Conservation (phyloP, 2,329 filamentous ascomycete genomes). For the Alternaria sp. region DNA sequence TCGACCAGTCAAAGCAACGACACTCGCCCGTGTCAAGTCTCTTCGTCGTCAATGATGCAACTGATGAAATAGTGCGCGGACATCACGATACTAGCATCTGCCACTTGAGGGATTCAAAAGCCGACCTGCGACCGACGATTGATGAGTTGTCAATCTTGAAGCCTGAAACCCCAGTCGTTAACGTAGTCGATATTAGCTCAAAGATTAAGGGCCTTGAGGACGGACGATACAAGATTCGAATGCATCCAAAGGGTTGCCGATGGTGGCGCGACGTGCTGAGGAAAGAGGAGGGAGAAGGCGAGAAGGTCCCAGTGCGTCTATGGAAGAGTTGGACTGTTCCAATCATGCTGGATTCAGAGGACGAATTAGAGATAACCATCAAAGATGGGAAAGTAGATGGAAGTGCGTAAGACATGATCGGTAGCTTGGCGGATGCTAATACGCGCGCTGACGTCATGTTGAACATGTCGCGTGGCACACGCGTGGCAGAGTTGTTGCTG, state of each 20-base stretch:
- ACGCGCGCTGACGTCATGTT: slow-evolving; percentile 8
- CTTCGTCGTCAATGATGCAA: background rate
- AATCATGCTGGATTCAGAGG: slow-evolving; percentile 4
- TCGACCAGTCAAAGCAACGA: background rate
- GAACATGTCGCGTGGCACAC: background rate
- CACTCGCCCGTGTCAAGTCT: background rate
- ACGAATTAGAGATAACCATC: slow-evolving; percentile 4
- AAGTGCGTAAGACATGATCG: background rate
- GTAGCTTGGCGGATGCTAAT: background rate
- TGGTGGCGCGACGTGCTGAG: background rate
- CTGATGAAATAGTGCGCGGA: background rate
- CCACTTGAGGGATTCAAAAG: background rate
- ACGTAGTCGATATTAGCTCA: background rate
- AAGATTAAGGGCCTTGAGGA: background rate
- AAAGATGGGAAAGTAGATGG: background rate
- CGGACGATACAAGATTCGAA: background rate
- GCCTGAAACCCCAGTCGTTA: background rate
- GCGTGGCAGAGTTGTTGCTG: background rate
- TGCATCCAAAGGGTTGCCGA: background rate
- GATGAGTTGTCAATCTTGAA: background rate
- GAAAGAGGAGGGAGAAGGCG: slow-evolving; percentile 4
- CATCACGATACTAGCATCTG: background rate
- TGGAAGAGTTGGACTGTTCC: slow-evolving; percentile 5
- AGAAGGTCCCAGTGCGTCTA: background rate
- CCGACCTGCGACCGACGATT: background rate